Percentiles rank a stretch among this genome's conserved stretches.
Conservation (phyloP, 805 yeast genomes). For the Lipomyces yamadae region DNA sequence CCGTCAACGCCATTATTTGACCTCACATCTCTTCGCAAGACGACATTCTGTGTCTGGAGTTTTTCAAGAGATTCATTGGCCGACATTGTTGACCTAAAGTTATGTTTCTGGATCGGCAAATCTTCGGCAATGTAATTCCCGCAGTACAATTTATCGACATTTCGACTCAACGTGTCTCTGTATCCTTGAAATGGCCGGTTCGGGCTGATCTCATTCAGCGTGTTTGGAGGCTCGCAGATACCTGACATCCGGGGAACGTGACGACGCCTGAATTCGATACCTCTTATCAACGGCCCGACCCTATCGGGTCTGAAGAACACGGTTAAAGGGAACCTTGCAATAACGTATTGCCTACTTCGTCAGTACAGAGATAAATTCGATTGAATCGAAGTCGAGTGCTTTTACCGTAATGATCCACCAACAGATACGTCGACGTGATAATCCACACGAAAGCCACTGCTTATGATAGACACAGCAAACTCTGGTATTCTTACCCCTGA, state of each 20-base stretch:
- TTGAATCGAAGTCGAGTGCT: background rate
- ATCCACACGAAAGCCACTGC: constrained; percentile 9
- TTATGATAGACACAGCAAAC: constrained; percentile 5
- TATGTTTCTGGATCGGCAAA: background rate
- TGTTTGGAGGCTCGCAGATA: background rate
- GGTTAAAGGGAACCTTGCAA: constrained; percentile 3
- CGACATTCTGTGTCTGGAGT: background rate
- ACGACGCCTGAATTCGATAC: background rate
- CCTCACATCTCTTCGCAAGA: background rate
- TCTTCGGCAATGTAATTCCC: background rate
- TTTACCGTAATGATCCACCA: constrained; percentile 14
- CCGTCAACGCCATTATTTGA: background rate
- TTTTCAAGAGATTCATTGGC: background rate
- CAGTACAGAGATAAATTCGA: background rate
- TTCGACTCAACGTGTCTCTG: constrained; percentile 1
- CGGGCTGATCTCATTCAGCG: background rate
- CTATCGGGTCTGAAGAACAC: background rate
- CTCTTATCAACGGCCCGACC: background rate
- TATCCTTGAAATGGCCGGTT: background rate
- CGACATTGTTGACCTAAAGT: background rate
- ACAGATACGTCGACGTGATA: constrained; percentile 10
- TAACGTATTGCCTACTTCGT: constrained; percentile 1
- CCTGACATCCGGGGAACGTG: background rate
- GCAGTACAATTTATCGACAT: background rate
- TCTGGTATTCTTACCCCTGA: constrained; percentile 9